A percentile compares a stretch with the other conserved stretches of the same genome.
phyloP scores from a whole-genome alignment of 352 stramenopile species.

The Blastocystis sp. region DNA sequence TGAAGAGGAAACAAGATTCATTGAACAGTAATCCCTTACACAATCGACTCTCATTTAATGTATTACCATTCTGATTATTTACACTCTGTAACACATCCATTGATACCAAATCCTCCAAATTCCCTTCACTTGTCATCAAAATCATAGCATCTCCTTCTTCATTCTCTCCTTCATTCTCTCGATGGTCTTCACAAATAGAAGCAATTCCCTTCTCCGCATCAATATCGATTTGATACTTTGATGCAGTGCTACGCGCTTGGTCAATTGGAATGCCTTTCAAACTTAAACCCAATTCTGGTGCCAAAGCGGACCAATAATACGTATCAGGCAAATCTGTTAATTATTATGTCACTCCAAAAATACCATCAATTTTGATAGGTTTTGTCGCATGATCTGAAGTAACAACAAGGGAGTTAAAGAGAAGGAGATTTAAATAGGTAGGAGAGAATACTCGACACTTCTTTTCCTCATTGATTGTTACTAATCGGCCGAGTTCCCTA shows the following conservation, averaged over 20 bases:
- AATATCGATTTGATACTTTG: neutral
- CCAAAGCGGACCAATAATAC: conserved; percentile 36
- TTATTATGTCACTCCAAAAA: neutral
- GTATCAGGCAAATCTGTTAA: neutral
- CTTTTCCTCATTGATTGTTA: conserved; percentile 57
- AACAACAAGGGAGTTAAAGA: conserved; percentile 13
- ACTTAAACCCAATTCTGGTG: conserved; percentile 38
- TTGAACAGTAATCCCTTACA: conserved; percentile 45
- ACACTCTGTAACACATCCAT: conserved; percentile 20
- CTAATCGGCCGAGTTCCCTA: conserved; percentile 6
- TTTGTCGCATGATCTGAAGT: neutral
- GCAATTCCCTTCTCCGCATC: neutral
- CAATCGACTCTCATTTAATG: conserved; percentile 46
- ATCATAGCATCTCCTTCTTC: conserved; percentile 44
- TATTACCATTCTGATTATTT: neutral
- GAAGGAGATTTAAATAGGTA: conserved; percentile 43
- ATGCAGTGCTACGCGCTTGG: neutral
- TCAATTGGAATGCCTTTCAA: conserved; percentile 54
- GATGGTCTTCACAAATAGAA: neutral
- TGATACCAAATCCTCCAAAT: conserved; percentile 35
- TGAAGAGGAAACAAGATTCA: conserved; percentile 26
- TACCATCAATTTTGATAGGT: neutral
- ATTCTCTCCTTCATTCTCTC: conserved; percentile 3
- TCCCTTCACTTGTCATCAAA: neutral
- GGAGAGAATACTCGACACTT: conserved; percentile 29